Conservation (phyloP, 2,329 filamentous ascomycete species). For the Ambrosiella beaveri region DNA sequence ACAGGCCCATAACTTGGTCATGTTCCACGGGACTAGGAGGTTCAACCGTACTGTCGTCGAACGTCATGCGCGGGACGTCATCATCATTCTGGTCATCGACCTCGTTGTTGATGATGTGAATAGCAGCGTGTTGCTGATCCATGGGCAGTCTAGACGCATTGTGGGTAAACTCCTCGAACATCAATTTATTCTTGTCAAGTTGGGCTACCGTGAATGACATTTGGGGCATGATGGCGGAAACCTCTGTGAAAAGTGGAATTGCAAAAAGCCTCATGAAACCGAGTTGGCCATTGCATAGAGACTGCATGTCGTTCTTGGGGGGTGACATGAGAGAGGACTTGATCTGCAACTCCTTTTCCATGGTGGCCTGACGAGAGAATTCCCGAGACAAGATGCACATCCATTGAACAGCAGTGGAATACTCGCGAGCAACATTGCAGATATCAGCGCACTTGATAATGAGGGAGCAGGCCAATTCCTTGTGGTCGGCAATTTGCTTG, state of each 20-base stretch:
- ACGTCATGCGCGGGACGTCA: not conserved
- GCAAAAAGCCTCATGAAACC: slow-evolving; percentile 96
- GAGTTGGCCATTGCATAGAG: slow-evolving; percentile 74
- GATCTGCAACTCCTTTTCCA: slow-evolving; percentile 79
- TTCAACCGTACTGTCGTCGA: not conserved
- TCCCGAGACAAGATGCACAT: slow-evolving; percentile 89
- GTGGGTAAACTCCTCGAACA: slow-evolving; percentile 15
- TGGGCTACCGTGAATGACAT: slow-evolving; percentile 75
- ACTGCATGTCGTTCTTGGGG: slow-evolving; percentile 66
- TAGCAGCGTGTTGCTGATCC: not conserved
- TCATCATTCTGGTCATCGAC: not conserved
- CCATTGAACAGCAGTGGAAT: slow-evolving; percentile 71
- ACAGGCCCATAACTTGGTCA: not conserved
- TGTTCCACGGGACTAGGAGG: slow-evolving; percentile 4
- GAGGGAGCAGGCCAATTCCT: slow-evolving; percentile 68
- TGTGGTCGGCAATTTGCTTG: slow-evolving; percentile 58
- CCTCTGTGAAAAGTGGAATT: slow-evolving; percentile 73
- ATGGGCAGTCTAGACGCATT: not conserved
- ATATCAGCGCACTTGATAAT: slow-evolving; percentile 98
- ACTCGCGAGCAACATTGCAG: slow-evolving; percentile 84
- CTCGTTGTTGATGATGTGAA: not conserved
- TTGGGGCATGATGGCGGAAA: slow-evolving; percentile 68
- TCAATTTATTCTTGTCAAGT: slow-evolving; percentile 20
- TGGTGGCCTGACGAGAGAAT: slow-evolving; percentile 78
- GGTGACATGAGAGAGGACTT: slow-evolving; percentile 72